Base-by-base conservation (phyloP, 2,329 filamentous ascomycete species). In the Zymoseptoria ardabiliae region DNA sequence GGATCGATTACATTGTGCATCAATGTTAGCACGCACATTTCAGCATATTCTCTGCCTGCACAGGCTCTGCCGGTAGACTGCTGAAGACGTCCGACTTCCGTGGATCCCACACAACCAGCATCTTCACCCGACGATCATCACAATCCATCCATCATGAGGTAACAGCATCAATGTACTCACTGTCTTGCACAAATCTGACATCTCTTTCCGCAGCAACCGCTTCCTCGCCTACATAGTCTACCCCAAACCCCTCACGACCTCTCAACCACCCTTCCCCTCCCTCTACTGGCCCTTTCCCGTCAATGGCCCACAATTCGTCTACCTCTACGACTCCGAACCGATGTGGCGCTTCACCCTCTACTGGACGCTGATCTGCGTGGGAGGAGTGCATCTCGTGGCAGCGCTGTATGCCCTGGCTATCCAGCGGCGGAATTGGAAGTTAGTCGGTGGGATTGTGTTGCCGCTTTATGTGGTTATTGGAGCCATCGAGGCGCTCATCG, bases 311-410 rank as follows among this genome's bases (percentile, higher is more conserved):
- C 82, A 84, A 45, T 76, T 80, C 35, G 76, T 77, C 63, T 87
- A 86, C 68, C 85, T 96, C 66, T 93, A 90, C 77, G 81, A 88
- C 69, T 80, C 90, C 2, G 72, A 75, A 61, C 90, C 96, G 70
- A 89, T 95, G 58, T 93, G 90, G 87, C 87, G 88, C 64, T 96
- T 94, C 74, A 96, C 91, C 1, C 76, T 94, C 17, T 82, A 87
- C 71, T 97, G 91, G 91, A 96, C 91, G 0, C 75, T 95, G 45
- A 84, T 96, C 28, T 83, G 91, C 65, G 93, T 89, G 68, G 85
- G 83, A 35, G 79, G 85, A 20, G 89, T 92, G 63, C 90, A 96
- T 72, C 69, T 92, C 19, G 81, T 85, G 35, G 89, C 88, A 2
- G 85, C 88, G 0, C 76, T 81, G 11, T 88, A 90, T 71, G 90